A percentile compares a stretch with the other conserved stretches of the same genome.
phyloP scores from a whole-genome alignment of 108 stramenopile species.

The Pseudonitzschia delicatissima region DNA sequence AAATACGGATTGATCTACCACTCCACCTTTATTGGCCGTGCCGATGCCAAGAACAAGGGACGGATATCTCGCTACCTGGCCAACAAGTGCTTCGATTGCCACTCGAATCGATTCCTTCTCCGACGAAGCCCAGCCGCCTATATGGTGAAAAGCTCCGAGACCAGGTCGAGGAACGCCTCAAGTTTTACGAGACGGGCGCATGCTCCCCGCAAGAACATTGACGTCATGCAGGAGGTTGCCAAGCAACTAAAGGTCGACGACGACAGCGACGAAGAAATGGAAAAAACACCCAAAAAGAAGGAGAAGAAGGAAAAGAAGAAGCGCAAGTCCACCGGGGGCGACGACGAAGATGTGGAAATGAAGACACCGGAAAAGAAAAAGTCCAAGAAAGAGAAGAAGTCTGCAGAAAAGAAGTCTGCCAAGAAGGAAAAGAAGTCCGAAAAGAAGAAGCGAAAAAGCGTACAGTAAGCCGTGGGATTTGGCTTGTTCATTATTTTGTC shows the following conservation, averaged over 20 bases:
- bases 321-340: conserved; percentile 31
- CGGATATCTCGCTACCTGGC: conserved; percentile 98
- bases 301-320: conserved; percentile 50
- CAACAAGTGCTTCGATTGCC: conserved; percentile 99
- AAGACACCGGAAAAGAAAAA: conserved; percentile 43
- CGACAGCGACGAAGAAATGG: conserved; percentile 29
- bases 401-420: conserved; percentile 45
- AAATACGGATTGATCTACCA: conserved; percentile 99
- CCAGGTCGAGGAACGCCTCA: conserved; percentile 98
- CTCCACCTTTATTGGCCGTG: conserved; percentile 98
- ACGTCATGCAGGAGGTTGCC: conserved; percentile 97
- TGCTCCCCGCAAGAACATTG: conserved; percentile 96
- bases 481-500: not conserved
- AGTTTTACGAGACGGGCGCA: conserved; percentile 98
- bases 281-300: conserved; percentile 39
- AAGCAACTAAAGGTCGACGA: conserved; percentile 61
- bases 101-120: conserved; percentile 97
- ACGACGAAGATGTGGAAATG: conserved; percentile 41
- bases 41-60: conserved; percentile 99
- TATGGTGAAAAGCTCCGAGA: conserved; percentile 97
- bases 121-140: conserved; percentile 85
- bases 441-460: conserved; percentile 28
- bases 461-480: conserved; percentile 4
- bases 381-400: conserved; percentile 52
- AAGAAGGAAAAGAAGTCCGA: conserved; percentile 23